phyloP scores from a whole-genome alignment of 192 early-diverging fungal genomes.

The Podila clonocystis region DNA sequence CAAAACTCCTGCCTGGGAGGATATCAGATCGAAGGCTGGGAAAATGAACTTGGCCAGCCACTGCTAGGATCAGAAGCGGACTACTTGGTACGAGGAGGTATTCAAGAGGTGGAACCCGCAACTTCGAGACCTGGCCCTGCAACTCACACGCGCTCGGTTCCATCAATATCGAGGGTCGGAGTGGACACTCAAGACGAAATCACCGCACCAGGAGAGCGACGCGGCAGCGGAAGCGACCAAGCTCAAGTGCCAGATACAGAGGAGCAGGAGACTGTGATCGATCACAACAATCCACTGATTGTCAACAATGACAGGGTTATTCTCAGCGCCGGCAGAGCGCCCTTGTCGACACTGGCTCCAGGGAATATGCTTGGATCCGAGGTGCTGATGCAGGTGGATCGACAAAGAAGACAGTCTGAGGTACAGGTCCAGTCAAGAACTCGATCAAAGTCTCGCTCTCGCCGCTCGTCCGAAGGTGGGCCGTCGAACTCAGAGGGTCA shows the following conservation, averaged over 20 bases:
- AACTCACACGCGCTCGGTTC: constrained; percentile 7
- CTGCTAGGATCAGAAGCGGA: constrained; percentile 39
- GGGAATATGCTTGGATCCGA: constrained; percentile 34
- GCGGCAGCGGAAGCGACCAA: background rate
- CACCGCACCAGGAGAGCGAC: constrained; percentile 2
- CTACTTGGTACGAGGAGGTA: constrained; percentile 31
- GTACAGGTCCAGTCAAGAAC: background rate
- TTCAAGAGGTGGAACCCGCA: constrained; percentile 15
- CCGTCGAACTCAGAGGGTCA: background rate
- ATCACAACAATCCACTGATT: constrained; percentile 2
- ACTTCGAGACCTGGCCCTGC: background rate
- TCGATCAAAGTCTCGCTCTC: constrained; percentile 25
- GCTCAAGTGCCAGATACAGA: constrained; percentile 16
- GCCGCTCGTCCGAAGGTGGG: background rate
- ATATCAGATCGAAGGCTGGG: constrained; percentile 36
- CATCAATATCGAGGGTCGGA: background rate
- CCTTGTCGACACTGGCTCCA: constrained; percentile 24
- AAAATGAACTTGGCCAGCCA: constrained; percentile 25
- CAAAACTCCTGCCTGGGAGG: constrained; percentile 31
- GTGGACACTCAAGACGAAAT: constrained; percentile 10
- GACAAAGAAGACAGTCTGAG: constrained; percentile 2
- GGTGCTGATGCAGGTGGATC: constrained; percentile 38
- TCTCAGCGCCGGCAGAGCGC: constrained; percentile 15
- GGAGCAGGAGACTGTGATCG: constrained; percentile 9
- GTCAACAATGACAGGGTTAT: constrained; percentile 15